These are phyloP conservation scores for Elsinoe fawcettii DNA, from an alignment of 2,329 filamentous ascomycete genomes.

Conservation along the genomic window DNA sequence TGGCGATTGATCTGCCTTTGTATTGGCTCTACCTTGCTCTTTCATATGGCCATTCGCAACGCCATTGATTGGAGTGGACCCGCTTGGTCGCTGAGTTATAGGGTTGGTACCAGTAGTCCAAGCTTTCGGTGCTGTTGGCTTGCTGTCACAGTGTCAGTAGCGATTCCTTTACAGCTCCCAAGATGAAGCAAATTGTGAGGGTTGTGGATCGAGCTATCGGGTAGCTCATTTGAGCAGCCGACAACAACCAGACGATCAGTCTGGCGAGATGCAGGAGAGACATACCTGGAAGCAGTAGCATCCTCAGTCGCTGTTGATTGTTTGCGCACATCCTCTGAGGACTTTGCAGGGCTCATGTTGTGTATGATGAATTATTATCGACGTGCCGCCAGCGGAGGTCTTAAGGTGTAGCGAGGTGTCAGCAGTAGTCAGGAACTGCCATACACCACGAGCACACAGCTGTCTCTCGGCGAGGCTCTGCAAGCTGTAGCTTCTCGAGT, in stretches of 20 bases:
- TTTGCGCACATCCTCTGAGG: conserved; percentile 46
- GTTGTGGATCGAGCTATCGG: background rate
- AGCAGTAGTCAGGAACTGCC: background rate
- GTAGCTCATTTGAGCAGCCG: background rate
- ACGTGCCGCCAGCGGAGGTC: conserved; percentile 36
- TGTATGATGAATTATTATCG: background rate
- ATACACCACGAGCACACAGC: background rate
- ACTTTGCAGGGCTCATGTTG: conserved; percentile 31
- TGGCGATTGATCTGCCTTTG: conserved; percentile 43
- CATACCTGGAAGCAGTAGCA: conserved; percentile 46
- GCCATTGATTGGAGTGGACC: conserved; percentile 47
- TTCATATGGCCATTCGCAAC: conserved; percentile 31
- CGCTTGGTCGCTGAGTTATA: conserved; percentile 49
- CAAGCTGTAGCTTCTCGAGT: background rate
- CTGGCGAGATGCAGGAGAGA: conserved; percentile 15
- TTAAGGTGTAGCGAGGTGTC: conserved; percentile 37
- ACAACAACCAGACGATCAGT: background rate
- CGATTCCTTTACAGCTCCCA: background rate
- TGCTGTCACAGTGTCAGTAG: conserved; percentile 31
- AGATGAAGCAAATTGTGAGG: background rate
- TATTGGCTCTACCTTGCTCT: conserved; percentile 19
- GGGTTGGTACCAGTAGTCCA: conserved; percentile 56
- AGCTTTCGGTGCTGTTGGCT: conserved; percentile 49
- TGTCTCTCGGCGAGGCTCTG: background rate
- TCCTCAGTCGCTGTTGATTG: conserved; percentile 50